These are phyloP conservation scores for Coniochaeta ligniaria DNA, from an alignment of 2,329 filamentous ascomycete species.

Conservation along the genomic window DNA sequence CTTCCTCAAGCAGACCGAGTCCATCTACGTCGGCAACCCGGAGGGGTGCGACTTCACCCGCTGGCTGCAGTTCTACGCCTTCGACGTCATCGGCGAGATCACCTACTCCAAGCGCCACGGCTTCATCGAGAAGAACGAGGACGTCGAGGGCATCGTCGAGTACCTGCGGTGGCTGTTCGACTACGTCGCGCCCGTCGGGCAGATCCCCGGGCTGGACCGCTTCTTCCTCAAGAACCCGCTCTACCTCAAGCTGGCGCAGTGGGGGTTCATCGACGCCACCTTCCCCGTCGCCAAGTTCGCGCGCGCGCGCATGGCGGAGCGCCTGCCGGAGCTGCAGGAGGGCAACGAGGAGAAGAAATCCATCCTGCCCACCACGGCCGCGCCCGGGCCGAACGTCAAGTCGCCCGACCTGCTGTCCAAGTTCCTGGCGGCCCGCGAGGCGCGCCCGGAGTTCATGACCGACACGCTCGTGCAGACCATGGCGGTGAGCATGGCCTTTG, in stretches of 20 bases:
- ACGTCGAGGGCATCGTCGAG: constrained; percentile 66
- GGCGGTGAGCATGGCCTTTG: constrained; percentile 65
- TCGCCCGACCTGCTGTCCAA: constrained; percentile 61
- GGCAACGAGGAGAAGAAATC: constrained; percentile 20
- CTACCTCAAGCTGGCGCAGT: constrained; percentile 59
- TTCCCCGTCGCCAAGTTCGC: constrained; percentile 71
- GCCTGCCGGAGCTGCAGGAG: constrained; percentile 38
- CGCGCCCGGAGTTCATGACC: constrained; percentile 65
- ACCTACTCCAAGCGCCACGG: constrained; percentile 71
- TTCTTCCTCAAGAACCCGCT: constrained; percentile 70
- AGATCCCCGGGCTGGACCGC: constrained; percentile 63
- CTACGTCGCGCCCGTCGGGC: constrained; percentile 69
- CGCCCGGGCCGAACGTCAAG: constrained; percentile 27
- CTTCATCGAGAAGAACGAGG: constrained; percentile 66
- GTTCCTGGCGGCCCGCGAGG: constrained; percentile 61
- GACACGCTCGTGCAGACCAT: constrained; percentile 63
- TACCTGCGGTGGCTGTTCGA: constrained; percentile 59
- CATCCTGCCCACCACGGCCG: constrained; percentile 29
- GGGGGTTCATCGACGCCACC: constrained; percentile 59
- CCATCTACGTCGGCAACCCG: constrained; percentile 39
- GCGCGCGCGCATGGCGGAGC: constrained; percentile 57
- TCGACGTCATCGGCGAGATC: constrained; percentile 73
- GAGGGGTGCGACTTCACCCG: constrained; percentile 55
- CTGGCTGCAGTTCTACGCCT: constrained; percentile 77
- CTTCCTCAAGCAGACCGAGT: constrained; percentile 58